Base-by-base conservation (phyloP, 2,329 filamentous ascomycete species). In the Chaetomiaceae sp. region DNA sequence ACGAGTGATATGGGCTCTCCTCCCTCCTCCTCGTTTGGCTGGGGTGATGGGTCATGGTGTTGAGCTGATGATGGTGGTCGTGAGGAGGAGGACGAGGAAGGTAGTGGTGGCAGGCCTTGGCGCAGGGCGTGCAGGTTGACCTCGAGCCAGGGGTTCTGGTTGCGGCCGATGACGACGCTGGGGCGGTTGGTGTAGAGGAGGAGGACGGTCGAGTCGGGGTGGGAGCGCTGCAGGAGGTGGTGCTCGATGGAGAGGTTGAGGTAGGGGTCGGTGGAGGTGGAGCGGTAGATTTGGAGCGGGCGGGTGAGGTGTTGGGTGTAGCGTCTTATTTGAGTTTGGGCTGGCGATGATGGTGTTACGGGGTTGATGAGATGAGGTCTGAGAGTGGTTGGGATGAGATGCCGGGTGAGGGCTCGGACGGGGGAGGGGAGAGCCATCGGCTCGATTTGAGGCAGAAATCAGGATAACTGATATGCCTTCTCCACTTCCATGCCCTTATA, bases 131-230 rank as follows among this genome's bases (percentile, higher is more conserved):
- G 72, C 8, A 96, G 78, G 67, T 95, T 89, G 57, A 89, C 84
- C 73, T 99, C 94, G 8, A 89, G 78, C 94, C 92, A 99, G 50
- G 94, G 94, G 69, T 99, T 99, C 74, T 99, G 94, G 69, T 99
- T 99, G 56, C 94, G 85, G 39, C 94, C 94, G 61, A 99, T 86
- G 66, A 99, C 85, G 55, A 99, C 80, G 68, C 89, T 91, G 1
- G 92, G 91, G 34, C 82, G 72, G 72, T 99, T 97, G 64, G 84
- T 81, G 73, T 97, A 99, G 47, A 96, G 80, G 53, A 97, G 88
- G 2, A 97, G 81, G 47, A 97, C 72, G 14, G 81, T 86, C 12
- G 90, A 90, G 56, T 87, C 81, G 6, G 83, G 75, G 1, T 85
- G 81, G 0, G 87, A 85, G 51, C 83, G 83, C 63, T 89, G 83